Conservation (phyloP, 1,284 basidiomycete genomes). For the Pyrrhoderma lamaoense region DNA sequence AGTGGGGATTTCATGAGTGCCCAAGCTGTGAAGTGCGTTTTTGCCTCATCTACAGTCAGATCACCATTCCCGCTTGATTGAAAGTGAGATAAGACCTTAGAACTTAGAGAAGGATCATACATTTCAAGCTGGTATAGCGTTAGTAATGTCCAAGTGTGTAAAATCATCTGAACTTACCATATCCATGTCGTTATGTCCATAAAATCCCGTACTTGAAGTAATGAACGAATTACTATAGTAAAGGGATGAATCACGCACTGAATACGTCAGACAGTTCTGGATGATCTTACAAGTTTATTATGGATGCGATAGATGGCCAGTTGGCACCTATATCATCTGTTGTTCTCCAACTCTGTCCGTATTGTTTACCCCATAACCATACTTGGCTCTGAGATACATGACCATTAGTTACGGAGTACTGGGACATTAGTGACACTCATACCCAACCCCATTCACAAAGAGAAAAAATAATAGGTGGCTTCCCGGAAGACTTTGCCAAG, state of each 20-base stretch:
- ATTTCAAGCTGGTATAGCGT: conserved; percentile 57
- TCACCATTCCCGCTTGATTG: conserved; percentile 44
- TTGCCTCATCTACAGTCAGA: conserved; percentile 51
- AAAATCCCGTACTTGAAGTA: conserved; percentile 50
- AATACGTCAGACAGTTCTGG: conserved; percentile 27
- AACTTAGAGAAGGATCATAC: conserved; percentile 27
- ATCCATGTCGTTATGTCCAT: conserved; percentile 54
- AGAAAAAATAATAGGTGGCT: conserved; percentile 40
- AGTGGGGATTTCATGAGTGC: conserved; percentile 56
- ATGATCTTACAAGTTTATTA: conserved; percentile 35
- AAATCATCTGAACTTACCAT: conserved; percentile 34
- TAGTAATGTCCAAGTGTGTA: conserved; percentile 5
- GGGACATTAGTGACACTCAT: conserved; percentile 19
- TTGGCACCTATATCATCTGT: conserved; percentile 42
- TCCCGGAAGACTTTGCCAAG: conserved; percentile 32
- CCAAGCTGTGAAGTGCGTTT: conserved; percentile 61
- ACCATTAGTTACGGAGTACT: background rate
- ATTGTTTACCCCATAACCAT: conserved; percentile 47
- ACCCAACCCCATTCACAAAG: conserved; percentile 50
- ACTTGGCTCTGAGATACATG: conserved; percentile 42
- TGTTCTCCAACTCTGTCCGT: conserved; percentile 56
- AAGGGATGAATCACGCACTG: conserved; percentile 28
- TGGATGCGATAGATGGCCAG: conserved; percentile 32
- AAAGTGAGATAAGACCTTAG: background rate
- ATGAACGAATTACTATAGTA: conserved; percentile 35